Evolutionary conservation across 805 yeast genomes (phyloP), one percentile per base, ranked within the genome.

Genomic region (Suhomyces sp.): DNA sequence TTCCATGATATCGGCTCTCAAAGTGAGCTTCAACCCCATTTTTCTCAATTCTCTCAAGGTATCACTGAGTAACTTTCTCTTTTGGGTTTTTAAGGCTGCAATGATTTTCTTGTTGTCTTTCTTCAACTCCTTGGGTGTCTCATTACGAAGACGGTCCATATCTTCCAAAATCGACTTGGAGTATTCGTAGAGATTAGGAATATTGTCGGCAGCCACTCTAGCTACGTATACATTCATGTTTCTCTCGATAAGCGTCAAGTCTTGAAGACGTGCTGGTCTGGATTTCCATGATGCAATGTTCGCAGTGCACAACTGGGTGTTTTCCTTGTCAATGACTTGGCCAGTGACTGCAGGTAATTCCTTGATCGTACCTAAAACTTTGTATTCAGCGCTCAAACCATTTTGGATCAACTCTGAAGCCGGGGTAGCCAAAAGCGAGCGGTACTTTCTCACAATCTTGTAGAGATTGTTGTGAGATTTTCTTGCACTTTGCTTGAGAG

Each of bases 401-500:
- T 62, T 61, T 61, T 87, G 93, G 49, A 91, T 78, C 3, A 86
- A 52, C 0, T 77, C 58, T 1, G 78, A 67, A 0, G 87, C 82
- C 1, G 80, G 75, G 21, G 76, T 76, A 5, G 77, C 65, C 9
- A 92, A 67, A 29, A 86, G 61, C 1, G 78, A 78, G 49, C 98
- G 81, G 65, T 89, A 94, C 66, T 90, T 90, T 52, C 91, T 79
- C 9, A 93, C 87, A 48, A 88, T 66, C 68, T 91, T 94, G 80
- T 86, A 93, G 49, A 94, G 82, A 59, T 78, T 83, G 57, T 83
- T 82, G 63, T 96, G 99, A 0, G 97, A 91, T 46, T 87, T 82
- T 57, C 90, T 84, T 5, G 99, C 94, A 68, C 97, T 89, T 68
- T 92, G 97, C 59, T 89, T 91, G 61, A 94, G 77, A 0, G 99